Evolutionary conservation across 2,329 filamentous ascomycete genomes (phyloP), one percentile per base, ranked within the genome.

Genomic region (Pseudogymnoascus sp.): DNA sequence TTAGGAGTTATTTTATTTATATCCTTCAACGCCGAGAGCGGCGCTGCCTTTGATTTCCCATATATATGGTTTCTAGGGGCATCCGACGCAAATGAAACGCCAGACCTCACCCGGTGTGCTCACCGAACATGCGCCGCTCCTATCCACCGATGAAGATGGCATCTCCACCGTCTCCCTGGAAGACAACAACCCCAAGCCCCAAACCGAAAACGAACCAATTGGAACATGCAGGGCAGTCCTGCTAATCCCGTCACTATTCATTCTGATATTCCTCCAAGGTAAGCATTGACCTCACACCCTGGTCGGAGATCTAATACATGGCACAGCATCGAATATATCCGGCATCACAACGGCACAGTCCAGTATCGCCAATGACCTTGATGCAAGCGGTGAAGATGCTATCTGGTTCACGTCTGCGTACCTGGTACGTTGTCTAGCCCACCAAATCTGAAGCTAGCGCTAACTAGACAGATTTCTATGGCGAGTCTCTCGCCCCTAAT

Each of bases 331-430:
- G 66, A 95, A 95, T 71, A 90, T 93, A 76, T 90, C 87, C 11
- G 86, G 91, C 68, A 87, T 96, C 72, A 90, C 89, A 5, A 93
- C 91, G 63, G 89, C 89, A 1, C 91, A 95, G 75, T 90, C 87
- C 6, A 80, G 81, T 60, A 90, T 96, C 67, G 90, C 90, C 1
- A 82, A 82, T 6, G 90, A 93, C 67, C 79, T 96, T 1, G 81
- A 90, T 74, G 84, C 89, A 1, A 92, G 91, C 70, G 85, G 87
- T 63, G 78, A 85, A 63, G 34, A 60, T 5, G 86, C 86, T 37
- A 89, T 85, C 74, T 96, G 90, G 90, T 91, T 95, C 72, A 91
- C 89, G 6, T 90, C 89, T 34, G 81, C 88, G 2, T 96, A 91
- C 72, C 79, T 95, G 73, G 78, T 79, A 73, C 63, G 66, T 61